Percentiles rank a stretch among this genome's conserved stretches.
phyloP scores from a whole-genome alignment of 495 filamentous ascomycete species.

The Trichoderma gamsii region DNA sequence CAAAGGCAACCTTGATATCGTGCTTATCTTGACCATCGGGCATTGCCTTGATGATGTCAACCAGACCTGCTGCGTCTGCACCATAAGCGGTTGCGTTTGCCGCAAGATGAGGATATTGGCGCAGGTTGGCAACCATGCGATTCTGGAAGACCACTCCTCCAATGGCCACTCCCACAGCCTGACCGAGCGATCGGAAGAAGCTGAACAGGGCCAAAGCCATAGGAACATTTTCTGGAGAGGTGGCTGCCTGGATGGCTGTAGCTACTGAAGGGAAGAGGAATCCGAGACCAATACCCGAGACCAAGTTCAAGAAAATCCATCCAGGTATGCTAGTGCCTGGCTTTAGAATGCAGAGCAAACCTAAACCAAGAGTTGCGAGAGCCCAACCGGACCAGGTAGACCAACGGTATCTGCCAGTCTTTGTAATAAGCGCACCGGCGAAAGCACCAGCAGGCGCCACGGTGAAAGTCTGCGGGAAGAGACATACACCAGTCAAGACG shows the following conservation, averaged over 20 bases:
- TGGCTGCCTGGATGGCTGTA: conserved; percentile 40
- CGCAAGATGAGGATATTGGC: conserved; percentile 36
- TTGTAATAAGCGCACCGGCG: conserved; percentile 31
- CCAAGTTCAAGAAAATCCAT: conserved; percentile 49
- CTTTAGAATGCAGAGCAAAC: conserved; percentile 43
- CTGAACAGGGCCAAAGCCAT: conserved; percentile 47
- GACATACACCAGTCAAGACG: conserved; percentile 50
- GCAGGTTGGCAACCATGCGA: conserved; percentile 44
- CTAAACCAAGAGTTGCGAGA: conserved; percentile 37
- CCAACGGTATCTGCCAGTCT: conserved; percentile 42
- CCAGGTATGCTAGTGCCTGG: conserved; percentile 35
- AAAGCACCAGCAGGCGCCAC: conserved; percentile 30
- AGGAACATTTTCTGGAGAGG: conserved; percentile 21
- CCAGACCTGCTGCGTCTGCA: conserved; percentile 53
- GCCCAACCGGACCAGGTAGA: conserved; percentile 49
- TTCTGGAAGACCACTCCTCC: conserved; percentile 58
- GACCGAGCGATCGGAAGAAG: conserved; percentile 53
- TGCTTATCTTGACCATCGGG: conserved; percentile 32
- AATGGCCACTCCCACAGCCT: conserved; percentile 44
- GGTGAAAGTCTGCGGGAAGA: conserved; percentile 53
- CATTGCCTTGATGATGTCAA: conserved; percentile 54
- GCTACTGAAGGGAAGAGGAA: conserved; percentile 47
- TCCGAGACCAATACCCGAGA: conserved; percentile 46
- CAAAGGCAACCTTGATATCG: conserved; percentile 44
- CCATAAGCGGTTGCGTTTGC: conserved; percentile 42